phyloP scores from a whole-genome alignment of 768 basidiomycete species.

The Mycena rebaudengoi region DNA sequence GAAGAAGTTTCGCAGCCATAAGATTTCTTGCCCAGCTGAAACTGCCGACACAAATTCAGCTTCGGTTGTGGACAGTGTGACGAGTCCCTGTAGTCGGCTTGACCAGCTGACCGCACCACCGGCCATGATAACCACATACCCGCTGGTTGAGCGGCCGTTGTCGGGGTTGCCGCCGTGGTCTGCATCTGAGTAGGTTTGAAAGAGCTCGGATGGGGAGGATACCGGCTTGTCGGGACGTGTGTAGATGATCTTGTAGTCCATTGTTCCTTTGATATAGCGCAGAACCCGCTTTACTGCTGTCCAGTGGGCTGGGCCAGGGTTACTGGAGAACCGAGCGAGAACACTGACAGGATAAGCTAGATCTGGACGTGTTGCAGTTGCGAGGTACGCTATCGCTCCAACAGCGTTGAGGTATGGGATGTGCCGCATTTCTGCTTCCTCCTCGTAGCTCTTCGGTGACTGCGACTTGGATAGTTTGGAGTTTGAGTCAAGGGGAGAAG shows the following conservation, averaged over 20 bases:
- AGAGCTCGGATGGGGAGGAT: constrained; percentile 26
- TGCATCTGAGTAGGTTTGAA: constrained; percentile 37
- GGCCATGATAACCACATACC: neutral
- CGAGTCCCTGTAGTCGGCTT: constrained; percentile 45
- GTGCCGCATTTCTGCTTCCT: neutral
- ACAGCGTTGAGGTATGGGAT: neutral
- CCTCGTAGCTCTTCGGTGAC: neutral
- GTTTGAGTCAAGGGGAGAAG: neutral
- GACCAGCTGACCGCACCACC: constrained; percentile 44
- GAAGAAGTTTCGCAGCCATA: constrained; percentile 41
- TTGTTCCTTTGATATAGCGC: neutral
- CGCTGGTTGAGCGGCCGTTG: neutral
- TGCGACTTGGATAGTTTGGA: neutral
- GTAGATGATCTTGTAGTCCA: neutral
- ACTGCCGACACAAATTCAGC: neutral
- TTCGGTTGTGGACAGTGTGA: constrained; percentile 40
- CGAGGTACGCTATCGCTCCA: neutral
- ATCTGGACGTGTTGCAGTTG: neutral
- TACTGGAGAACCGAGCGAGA: neutral
- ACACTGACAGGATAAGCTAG: neutral
- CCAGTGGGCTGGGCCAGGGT: constrained; percentile 1
- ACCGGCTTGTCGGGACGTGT: constrained; percentile 7
- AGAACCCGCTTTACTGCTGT: neutral
- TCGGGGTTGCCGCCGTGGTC: constrained; percentile 13
- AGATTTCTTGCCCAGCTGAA: constrained; percentile 18